phyloP scores from a whole-genome alignment of 1,284 basidiomycete species.

The Naganishia albida region DNA sequence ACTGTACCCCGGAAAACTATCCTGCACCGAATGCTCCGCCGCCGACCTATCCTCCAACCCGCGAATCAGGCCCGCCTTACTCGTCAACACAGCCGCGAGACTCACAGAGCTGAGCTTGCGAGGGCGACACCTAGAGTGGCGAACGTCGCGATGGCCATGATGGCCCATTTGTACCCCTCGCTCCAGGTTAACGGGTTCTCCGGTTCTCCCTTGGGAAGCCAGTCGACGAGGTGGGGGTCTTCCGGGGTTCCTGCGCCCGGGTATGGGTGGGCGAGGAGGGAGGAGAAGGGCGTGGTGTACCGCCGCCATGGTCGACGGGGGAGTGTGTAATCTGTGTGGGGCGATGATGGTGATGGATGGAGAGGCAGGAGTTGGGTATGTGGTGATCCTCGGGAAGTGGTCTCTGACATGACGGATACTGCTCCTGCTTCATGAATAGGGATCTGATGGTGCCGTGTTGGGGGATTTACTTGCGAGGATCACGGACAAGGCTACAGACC shows the following conservation, averaged over 20 bases:
- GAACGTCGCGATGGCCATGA: conserved; percentile 37
- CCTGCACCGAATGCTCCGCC: conserved; percentile 34
- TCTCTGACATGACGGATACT: background rate
- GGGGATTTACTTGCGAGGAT: too few species aligned
- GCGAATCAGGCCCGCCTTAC: background rate
- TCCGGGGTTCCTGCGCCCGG: conserved; percentile 51
- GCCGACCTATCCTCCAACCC: conserved; percentile 32
- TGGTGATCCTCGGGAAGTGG: background rate
- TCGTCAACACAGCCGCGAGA: background rate
- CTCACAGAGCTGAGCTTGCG: conserved; percentile 38
- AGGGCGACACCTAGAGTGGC: conserved; percentile 39
- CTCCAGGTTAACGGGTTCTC: conserved; percentile 44
- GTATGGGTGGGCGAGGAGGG: conserved; percentile 50
- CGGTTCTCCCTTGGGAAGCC: conserved; percentile 41
- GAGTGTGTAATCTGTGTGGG: conserved; percentile 38
- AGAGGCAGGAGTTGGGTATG: background rate
- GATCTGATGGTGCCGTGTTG: too few species aligned
- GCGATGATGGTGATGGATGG: background rate
- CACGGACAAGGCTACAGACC: too few species aligned
- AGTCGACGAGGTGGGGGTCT: conserved; percentile 54
- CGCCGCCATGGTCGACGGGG: conserved; percentile 44
- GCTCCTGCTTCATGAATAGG: too few species aligned
- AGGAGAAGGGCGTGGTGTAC: conserved; percentile 49
- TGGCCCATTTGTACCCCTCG: conserved; percentile 43
- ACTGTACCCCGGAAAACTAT: conserved; percentile 34